Evolutionary conservation across 371 early-diverging fungal species (phyloP).

Genomic region (Mucor sp.): DNA sequence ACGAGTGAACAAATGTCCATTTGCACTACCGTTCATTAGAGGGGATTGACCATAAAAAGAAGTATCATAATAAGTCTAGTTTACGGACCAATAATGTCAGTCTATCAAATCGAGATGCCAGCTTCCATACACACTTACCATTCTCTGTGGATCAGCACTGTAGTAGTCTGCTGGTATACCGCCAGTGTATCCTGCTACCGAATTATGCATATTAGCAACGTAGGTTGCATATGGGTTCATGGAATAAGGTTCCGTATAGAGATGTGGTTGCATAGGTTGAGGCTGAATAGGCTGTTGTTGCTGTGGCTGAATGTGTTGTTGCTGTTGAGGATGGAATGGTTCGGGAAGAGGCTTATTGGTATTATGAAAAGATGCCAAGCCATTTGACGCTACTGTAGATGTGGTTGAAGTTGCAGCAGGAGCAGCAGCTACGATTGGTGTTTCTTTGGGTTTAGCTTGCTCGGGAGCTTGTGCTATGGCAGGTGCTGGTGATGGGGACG

Average conservation of each 20-base stretch:
- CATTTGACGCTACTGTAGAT: not conserved
- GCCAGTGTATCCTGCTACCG: not conserved
- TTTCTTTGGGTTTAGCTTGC: not conserved
- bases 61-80: slow-evolving; percentile 24
- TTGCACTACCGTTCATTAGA: not conserved
- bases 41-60: slow-evolving; percentile 20
- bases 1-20: slow-evolving; percentile 7
- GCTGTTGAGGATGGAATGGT: slow-evolving; percentile 1
- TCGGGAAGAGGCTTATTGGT: not conserved
- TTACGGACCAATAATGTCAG: not conserved
- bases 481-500: not conserved
- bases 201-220: not conserved
- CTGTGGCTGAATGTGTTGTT: slow-evolving; percentile 6
- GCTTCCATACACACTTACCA: slow-evolving; percentile 19
- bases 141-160: slow-evolving; percentile 39
- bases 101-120: not conserved
- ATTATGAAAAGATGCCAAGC: not conserved
- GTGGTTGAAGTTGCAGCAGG: not conserved
- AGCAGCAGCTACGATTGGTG: not conserved
- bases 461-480: not conserved
- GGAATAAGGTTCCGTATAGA: not conserved
- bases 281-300: not conserved
- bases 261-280: not conserved
- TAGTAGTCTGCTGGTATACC: slow-evolving; percentile 9
- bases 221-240: not conserved